phyloP scores from a whole-genome alignment of 2,329 filamentous ascomycete genomes.

The Phialophora verrucosa region DNA sequence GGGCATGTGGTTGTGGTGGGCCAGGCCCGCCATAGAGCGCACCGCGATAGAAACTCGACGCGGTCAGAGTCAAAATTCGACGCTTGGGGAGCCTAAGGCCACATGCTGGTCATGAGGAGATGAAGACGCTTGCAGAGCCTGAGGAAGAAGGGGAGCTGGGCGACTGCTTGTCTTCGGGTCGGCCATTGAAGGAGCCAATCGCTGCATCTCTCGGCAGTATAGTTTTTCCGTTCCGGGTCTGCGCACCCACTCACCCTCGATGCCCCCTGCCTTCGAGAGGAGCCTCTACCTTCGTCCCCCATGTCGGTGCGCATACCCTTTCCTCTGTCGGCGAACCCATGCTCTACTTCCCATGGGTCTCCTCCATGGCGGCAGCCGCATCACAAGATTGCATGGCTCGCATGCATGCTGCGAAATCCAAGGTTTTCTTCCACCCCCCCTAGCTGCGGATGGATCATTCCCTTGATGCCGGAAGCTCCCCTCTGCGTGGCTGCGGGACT shows the following conservation, averaged over 20 bases:
- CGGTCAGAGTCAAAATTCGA: neutral
- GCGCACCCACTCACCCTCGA: neutral
- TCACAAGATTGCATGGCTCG: neutral
- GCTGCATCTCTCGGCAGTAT: slow-evolving; percentile 27
- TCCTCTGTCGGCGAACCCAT: slow-evolving; percentile 1
- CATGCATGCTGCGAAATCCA: neutral
- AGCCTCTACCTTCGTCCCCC: neutral
- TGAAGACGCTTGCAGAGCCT: neutral
- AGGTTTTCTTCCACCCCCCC: slow-evolving; percentile 4
- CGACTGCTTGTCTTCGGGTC: slow-evolving; percentile 1
- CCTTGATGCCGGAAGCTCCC: slow-evolving; percentile 18
- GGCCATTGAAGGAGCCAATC: slow-evolving; percentile 28
- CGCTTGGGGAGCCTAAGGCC: neutral
- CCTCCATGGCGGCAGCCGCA: neutral
- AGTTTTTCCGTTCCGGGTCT: slow-evolving; percentile 36
- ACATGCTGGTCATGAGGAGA: neutral
- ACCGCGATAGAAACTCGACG: neutral
- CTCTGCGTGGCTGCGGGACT: slow-evolving; percentile 17
- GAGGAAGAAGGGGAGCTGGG: neutral
- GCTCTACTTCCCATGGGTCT: neutral
- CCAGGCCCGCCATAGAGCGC: neutral
- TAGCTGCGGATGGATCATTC: slow-evolving; percentile 9
- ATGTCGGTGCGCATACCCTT: neutral
- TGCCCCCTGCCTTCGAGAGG: neutral
- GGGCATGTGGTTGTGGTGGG: neutral